Base-by-base conservation (phyloP, 805 yeast genomes). In the Zygosaccharomyces kombuchaensis region DNA sequence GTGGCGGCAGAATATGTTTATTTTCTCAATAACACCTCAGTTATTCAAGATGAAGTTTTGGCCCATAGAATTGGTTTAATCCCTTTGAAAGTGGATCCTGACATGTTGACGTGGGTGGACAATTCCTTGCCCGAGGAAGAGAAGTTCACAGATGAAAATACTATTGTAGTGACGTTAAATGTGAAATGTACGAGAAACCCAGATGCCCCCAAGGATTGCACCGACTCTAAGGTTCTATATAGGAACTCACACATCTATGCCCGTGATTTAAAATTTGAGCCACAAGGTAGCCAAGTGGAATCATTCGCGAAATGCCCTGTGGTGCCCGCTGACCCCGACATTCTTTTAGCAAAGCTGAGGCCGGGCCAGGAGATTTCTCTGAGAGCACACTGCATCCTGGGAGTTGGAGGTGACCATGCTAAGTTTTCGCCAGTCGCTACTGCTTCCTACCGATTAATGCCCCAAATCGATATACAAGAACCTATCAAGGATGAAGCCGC, bases 371-470 rank as follows among this genome's bases (percentile, higher is more conserved):
- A 93, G 69, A 90, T 93, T 52, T 78, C 91, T 22, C 74, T 93
- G 54, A 76, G 89, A 61, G 95, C 85, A 46, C 96, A 89, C 69
- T 93, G 97, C 65, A 74, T 90, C 25, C 74, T 91, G 51, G 99
- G 99, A 47, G 70, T 87, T 54, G 99, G 97, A 43, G 69, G 88
- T 34, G 99, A 93, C 66, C 99, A 93, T 68, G 97, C 99, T 48
- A 93, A 93, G 68, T 93, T 87, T 65, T 88, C 97, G 6, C 99
- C 99, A 4, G 99, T 93, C 9, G 79, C 96, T 13, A 93, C 99
- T 10, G 97, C 99, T 2, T 87, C 96, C 10, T 93, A 93, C 70
- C 78, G 99, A 69, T 74, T 93, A 61, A 68, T 93, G 72, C 99
- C 99, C 12, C 83, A 80, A 21, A 90, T 90, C 56, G 81, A 84